These are phyloP conservation scores for Sphagnurus paluster DNA, from an alignment of 1,284 basidiomycete species.

Conservation along the genomic window DNA sequence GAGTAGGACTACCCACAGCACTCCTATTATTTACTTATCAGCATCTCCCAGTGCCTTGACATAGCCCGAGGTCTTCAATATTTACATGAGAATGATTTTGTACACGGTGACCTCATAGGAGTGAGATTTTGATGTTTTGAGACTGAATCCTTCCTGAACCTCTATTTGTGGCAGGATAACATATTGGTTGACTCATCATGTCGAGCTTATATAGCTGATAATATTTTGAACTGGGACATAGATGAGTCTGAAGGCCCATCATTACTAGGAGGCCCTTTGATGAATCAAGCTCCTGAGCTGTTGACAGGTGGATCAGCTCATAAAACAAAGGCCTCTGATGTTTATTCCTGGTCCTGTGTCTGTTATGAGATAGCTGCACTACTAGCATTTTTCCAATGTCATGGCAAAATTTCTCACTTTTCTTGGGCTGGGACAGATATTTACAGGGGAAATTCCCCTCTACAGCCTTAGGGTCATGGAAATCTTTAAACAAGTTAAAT, in stretches of 20 bases:
- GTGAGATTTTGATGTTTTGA: neutral
- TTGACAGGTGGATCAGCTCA: too few species aligned
- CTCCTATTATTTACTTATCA: neutral
- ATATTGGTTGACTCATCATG: neutral
- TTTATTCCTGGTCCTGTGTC: slow-evolving; percentile 1
- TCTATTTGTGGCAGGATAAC: neutral
- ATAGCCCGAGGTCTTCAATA: neutral
- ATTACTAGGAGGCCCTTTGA: neutral
- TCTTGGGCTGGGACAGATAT: too few species aligned
- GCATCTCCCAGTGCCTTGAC: neutral
- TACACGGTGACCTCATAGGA: neutral
- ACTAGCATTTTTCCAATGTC: too few species aligned
- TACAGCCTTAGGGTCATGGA: too few species aligned
- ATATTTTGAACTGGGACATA: neutral
- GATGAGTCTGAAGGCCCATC: neutral
- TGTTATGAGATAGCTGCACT: neutral
- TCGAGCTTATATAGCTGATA: neutral
- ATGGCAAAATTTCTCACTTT: too few species aligned
- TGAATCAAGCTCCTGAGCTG: slow-evolving; percentile 2
- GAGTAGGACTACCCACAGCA: neutral
- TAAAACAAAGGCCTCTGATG: neutral
- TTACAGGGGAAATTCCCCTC: too few species aligned
- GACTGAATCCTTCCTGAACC: neutral
- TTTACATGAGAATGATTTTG: neutral
- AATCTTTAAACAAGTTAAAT: too few species aligned